Evolutionary conservation across 2,329 filamentous ascomycete genomes (phyloP).

Genomic region (Aspergillus tamarii): DNA sequence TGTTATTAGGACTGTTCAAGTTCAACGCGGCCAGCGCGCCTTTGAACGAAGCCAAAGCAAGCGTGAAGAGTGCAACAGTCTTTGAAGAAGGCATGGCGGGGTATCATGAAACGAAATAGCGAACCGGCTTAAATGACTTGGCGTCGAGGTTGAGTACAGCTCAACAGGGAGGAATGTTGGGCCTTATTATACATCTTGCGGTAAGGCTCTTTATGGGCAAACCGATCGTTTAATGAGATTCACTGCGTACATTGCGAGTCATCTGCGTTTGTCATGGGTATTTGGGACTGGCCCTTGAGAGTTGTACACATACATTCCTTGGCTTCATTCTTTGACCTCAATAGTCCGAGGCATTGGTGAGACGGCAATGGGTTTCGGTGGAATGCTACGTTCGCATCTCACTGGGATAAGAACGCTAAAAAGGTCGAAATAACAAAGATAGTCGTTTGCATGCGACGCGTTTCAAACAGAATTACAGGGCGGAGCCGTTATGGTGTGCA

Average conservation of each 20-base stretch:
- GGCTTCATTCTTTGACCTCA: background rate
- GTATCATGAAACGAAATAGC: background rate
- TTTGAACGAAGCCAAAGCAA: background rate
- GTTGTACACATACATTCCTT: background rate
- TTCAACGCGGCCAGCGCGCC: constrained; percentile 6
- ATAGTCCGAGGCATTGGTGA: background rate
- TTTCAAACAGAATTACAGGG: background rate
- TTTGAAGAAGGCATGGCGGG: background rate
- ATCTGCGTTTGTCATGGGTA: background rate
- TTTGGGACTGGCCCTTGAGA: background rate
- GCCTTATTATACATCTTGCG: background rate
- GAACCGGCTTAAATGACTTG: background rate
- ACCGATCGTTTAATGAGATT: background rate
- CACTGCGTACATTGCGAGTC: background rate
- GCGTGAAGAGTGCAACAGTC: background rate
- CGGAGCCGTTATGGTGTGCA: background rate
- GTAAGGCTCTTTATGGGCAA: too few relatives aligned
- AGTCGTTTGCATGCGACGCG: background rate
- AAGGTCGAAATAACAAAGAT: background rate
- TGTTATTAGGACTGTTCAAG: constrained; percentile 42
- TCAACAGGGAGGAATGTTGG: background rate
- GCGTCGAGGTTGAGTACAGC: background rate
- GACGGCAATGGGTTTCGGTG: background rate
- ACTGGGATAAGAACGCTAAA: background rate
- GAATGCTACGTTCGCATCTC: background rate